Conservation (phyloP, 352 stramenopile species). For the Phytophthora macrochlamydospora region DNA sequence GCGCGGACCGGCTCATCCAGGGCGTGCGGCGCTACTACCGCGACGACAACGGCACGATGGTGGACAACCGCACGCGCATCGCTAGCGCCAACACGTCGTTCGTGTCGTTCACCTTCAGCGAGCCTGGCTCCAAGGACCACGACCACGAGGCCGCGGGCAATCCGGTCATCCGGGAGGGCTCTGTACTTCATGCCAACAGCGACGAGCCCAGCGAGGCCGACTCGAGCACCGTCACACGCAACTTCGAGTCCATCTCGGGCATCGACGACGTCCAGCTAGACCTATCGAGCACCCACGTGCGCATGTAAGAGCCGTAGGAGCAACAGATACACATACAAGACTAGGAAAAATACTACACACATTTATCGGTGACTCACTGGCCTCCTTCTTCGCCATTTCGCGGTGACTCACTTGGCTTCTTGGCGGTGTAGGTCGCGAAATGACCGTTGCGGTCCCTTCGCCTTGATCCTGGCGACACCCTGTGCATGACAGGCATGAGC, state of each 20-base stretch:
- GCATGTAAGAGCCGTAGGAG: constrained; percentile 18
- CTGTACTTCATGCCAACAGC: constrained; percentile 20
- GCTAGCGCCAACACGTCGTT: constrained; percentile 49
- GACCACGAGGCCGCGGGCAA: constrained; percentile 14
- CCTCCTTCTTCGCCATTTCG: too few species aligned
- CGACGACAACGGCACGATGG: constrained; percentile 15
- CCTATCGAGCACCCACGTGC: constrained; percentile 39
- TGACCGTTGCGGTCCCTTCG: too few species aligned
- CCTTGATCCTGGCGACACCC: neutral
- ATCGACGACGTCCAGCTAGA: constrained; percentile 40
- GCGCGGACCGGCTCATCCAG: constrained; percentile 41
- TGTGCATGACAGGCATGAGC: neutral
- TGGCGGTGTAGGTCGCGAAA: too few species aligned
- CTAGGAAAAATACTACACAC: neutral
- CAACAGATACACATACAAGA: too few species aligned
- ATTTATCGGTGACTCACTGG: neutral
- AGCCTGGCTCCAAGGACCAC: constrained; percentile 18
- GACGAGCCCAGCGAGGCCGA: constrained; percentile 14
- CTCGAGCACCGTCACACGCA: constrained; percentile 33
- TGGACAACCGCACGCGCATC: constrained; percentile 32
- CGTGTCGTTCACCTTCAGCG: constrained; percentile 45
- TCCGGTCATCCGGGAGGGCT: constrained; percentile 37
- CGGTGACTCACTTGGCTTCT: too few species aligned
- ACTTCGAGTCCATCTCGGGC: constrained; percentile 52
- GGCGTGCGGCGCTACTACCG: constrained; percentile 48